These are phyloP conservation scores for Trichoderma virens DNA, from an alignment of 495 filamentous ascomycete species.

Conservation along the genomic window DNA sequence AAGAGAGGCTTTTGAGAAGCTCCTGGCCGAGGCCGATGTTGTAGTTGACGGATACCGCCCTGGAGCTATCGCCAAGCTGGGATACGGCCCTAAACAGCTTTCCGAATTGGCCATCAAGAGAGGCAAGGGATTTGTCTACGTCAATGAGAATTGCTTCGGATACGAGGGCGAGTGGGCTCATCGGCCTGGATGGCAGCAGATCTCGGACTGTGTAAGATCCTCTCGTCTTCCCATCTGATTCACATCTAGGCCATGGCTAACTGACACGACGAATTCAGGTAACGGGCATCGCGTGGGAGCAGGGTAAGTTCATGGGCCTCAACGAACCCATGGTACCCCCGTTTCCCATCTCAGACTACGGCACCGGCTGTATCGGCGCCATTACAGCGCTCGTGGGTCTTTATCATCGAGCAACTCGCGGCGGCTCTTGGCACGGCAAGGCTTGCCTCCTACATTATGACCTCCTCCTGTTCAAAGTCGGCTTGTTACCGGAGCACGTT, in stretches of 20 bases:
- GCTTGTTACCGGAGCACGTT: slow-evolving; percentile 49
- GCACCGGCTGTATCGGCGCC: slow-evolving; percentile 58
- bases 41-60: slow-evolving; percentile 63
- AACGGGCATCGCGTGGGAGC: slow-evolving; percentile 63
- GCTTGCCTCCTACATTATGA: slow-evolving; percentile 57
- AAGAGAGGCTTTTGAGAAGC: slow-evolving; percentile 43
- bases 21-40: slow-evolving; percentile 52
- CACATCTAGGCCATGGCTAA: not conserved
- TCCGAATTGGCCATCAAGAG: slow-evolving; percentile 39
- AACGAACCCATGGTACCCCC: slow-evolving; percentile 66
- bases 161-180: slow-evolving; percentile 36
- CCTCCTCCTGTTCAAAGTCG: slow-evolving; percentile 55
- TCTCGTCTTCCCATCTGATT: slow-evolving; percentile 12
- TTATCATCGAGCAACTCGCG: slow-evolving; percentile 50
- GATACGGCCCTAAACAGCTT: slow-evolving; percentile 50
- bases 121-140: slow-evolving; percentile 59
- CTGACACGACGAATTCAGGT: slow-evolving; percentile 26
- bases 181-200: slow-evolving; percentile 52
- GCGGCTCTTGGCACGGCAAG: slow-evolving; percentile 58
- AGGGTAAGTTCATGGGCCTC: slow-evolving; percentile 64
- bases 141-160: slow-evolving; percentile 69
- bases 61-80: slow-evolving; percentile 56
- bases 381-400: slow-evolving; percentile 58
- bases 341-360: slow-evolving; percentile 77
- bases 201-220: slow-evolving; percentile 38